Evolutionary conservation across 1,284 basidiomycete genomes (phyloP), one percentile per base, ranked within the genome.

Genomic region (Trametes versicolor): DNA sequence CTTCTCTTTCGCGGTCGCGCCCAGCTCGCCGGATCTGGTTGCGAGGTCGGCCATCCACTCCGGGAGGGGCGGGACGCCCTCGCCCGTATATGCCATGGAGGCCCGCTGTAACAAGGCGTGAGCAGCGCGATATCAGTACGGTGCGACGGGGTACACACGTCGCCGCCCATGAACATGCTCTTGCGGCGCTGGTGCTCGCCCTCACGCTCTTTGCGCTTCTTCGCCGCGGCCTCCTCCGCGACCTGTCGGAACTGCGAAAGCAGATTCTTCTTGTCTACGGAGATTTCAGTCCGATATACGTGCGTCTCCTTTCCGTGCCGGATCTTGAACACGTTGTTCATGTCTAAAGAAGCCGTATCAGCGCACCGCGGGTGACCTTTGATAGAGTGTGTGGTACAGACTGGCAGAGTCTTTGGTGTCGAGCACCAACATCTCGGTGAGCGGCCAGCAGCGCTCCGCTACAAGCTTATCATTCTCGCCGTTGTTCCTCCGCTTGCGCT

Each of bases 291-390:
- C 39, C 96, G 88, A 77, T 96, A 99, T 10, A 99, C 96, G 75
- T 95, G 92, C 2, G 92, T 94, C 79, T 99, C 97, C 77, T 97
- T 97, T 9, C 93, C 92, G 60, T 97, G 88, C 70, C 93, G 88
- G 72, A 99, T 91, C 83, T 99, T 99, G 85, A 99, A 93, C 0
- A 98, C 97, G 73, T 99, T 98, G 19, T 91, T 94, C 81, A 99
- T 90, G 58, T 89, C 97, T 96, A 41, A 6, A 27, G 17, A 13
- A 9, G 12, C 9, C 15, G 27, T 15, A 7, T 60, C n/a, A 59
- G 61, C 52, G 39, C n/a, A 39, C 32, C 41, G 23, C 50, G 37
- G 4, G 25, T 7, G 36, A 39, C 48, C 52, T 10, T n/a, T 19
- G 10, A 50, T 61, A 7, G 39, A 19, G 48, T 12, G 4, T 58